Evolutionary conservation across 352 stramenopile species (phyloP), one percentile per base, ranked within the genome.

Genomic region (Globisporangium parvum): DNA sequence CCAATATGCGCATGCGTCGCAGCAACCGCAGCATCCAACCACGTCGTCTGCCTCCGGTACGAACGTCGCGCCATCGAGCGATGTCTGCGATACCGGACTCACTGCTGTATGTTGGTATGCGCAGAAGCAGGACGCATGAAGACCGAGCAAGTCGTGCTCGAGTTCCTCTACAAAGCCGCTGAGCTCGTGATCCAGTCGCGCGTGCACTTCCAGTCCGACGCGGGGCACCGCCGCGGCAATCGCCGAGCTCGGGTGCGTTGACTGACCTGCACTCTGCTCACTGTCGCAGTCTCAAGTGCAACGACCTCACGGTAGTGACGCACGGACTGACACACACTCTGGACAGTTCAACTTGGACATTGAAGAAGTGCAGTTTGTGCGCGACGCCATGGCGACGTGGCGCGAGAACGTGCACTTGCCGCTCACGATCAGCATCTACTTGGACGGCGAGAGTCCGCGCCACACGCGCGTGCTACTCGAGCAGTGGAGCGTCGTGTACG

Each of bases 101-200:
- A 37, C 9, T 23, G 31, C 35, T 35, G 11, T 14, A 3, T 28
- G 20, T 2, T 6, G 24, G 5, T 23, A 28, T 42, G 21, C 5
- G 46, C 14, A 65, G 59, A 58, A 80, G 77, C 82, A 2, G 82
- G 82, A 1, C 73, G 82, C 12, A 57, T 77, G 46, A 92, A 93
- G 53, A 92, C 82, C 2, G 85, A 95, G 58, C 82, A 91, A 51
- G 82, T 93, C 39, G 81, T 95, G 59, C 67, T 93, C 9, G 85
- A 95, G 51, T 89, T 89, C 53, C 64, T 92, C 3, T 90, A 87
- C 66, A 95, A 95, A 61, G 73, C 75, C 3, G 75, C 85, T 1
- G 85, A 95, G 58, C 74, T 95, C 42, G 80, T 95, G 39, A 59
- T 93, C 24, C 82, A 91, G 66, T 90, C 78, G 57, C 80, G 85